phyloP scores from a whole-genome alignment of 169 alveolate species.

The Plasmodium falciparum region DNA sequence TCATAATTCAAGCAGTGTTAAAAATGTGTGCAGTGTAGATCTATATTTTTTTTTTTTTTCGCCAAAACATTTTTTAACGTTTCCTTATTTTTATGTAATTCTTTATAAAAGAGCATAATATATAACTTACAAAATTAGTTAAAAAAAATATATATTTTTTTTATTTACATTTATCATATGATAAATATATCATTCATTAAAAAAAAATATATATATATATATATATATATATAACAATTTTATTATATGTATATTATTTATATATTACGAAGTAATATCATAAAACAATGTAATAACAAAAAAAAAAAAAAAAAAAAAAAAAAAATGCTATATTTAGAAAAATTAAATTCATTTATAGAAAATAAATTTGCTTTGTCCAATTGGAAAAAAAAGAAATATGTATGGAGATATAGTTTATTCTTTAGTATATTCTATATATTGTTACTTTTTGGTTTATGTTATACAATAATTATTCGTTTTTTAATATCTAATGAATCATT shows the following conservation, averaged over 20 bases:
- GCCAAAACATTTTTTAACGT: too few species aligned
- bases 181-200: not conserved
- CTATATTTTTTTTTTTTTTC: too few species aligned
- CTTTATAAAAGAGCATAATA: too few species aligned
- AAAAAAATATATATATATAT: not conserved
- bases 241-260: too few species aligned
- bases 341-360: slow-evolving; percentile 44
- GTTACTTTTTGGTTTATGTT: slow-evolving; percentile 13
- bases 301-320: slow-evolving; percentile 18
- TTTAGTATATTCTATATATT: slow-evolving; percentile 46
- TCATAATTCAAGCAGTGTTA: too few species aligned
- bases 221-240: slow-evolving; percentile 1
- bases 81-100: too few species aligned
- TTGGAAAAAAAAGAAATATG: slow-evolving; percentile 52
- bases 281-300: not conserved
- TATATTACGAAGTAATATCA: too few species aligned
- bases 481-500: slow-evolving; percentile 29
- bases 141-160: too few species aligned
- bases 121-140: too few species aligned
- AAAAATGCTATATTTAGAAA: slow-evolving; percentile 53
- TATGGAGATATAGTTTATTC: slow-evolving; percentile 65
- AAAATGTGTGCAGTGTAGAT: too few species aligned
- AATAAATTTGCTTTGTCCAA: slow-evolving; percentile 47
- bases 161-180: too few species aligned
- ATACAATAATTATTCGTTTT: slow-evolving; percentile 37